phyloP scores from a whole-genome alignment of 1,284 basidiomycete species.

The Peniophora sp. region DNA sequence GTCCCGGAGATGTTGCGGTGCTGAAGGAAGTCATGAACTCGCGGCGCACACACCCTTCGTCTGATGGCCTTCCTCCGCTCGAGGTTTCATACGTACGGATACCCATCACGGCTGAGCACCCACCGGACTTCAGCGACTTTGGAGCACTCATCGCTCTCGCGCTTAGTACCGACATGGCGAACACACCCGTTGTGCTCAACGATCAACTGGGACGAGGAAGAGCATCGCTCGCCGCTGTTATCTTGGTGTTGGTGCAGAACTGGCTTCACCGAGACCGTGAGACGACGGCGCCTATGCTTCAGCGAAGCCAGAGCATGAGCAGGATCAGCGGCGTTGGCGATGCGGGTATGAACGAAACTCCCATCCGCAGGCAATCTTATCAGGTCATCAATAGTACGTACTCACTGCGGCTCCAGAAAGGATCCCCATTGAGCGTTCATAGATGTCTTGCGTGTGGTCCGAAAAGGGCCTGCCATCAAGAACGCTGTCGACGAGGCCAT shows the following conservation, averaged over 20 bases:
- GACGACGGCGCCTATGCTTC: conserved; percentile 18
- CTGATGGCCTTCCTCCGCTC: background rate
- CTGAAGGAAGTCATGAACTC: conserved; percentile 87
- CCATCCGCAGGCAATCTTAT: conserved; percentile 53
- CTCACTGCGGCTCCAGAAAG: background rate
- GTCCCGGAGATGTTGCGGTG: conserved; percentile 71
- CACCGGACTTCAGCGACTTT: conserved; percentile 65
- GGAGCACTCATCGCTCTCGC: conserved; percentile 80
- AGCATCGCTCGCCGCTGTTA: conserved; percentile 84
- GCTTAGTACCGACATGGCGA: conserved; percentile 61
- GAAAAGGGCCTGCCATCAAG: conserved; percentile 86
- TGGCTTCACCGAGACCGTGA: conserved; percentile 58
- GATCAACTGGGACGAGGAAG: conserved; percentile 95
- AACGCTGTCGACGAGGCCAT: conserved; percentile 86
- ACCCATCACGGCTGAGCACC: conserved; percentile 82
- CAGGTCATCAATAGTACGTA: conserved; percentile 72
- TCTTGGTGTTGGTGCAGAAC: conserved; percentile 80
- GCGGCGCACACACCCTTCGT: conserved; percentile 29
- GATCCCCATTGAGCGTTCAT: conserved; percentile 1
- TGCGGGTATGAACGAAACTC: conserved; percentile 17
- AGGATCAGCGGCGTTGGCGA: conserved; percentile 25
- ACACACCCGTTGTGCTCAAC: conserved; percentile 88
- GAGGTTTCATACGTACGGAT: conserved; percentile 63
- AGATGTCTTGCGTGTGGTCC: conserved; percentile 90
- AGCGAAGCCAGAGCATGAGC: conserved; percentile 31